Conservation (phyloP, 306 rosid genomes). For the Prinsepia uniflora region DNA sequence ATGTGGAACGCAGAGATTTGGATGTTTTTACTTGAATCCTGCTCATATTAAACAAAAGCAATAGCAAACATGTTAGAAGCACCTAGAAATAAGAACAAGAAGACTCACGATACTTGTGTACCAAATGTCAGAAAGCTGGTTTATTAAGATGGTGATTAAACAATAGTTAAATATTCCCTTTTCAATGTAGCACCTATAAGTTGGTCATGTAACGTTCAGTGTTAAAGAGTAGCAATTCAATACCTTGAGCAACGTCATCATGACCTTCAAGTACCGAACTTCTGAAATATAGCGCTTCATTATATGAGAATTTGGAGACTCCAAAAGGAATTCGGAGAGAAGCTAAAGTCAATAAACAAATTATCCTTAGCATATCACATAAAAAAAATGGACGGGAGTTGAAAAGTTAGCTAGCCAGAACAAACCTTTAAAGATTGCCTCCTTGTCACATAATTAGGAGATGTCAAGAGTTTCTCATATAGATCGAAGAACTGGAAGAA, state of each 20-base stretch:
- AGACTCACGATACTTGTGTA: not conserved
- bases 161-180: not conserved
- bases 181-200: constrained; percentile 5
- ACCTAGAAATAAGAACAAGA: constrained; percentile 25
- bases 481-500: constrained; percentile 76
- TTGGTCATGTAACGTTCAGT: constrained; percentile 9
- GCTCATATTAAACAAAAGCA: constrained; percentile 28
- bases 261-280: constrained; percentile 74
- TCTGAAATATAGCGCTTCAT: constrained; percentile 90
- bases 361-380: constrained; percentile 21
- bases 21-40: constrained; percentile 96
- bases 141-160: not conserved
- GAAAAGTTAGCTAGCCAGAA: constrained; percentile 23
- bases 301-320: constrained; percentile 74
- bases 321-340: constrained; percentile 87
- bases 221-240: constrained; percentile 1
- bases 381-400: constrained; percentile 11
- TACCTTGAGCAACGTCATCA: constrained; percentile 93
- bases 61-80: constrained; percentile 18
- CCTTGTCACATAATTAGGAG: constrained; percentile 93
- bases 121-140: not conserved
- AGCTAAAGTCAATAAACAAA: constrained; percentile 52
- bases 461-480: constrained; percentile 75
- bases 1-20: constrained; percentile 94
- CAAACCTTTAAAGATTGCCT: constrained; percentile 94